Percentiles rank a stretch among this genome's conserved stretches.
These are phyloP conservation scores for Noccaea bulbosa DNA, from an alignment of 345 rosid genomes.

Conservation along the genomic window DNA sequence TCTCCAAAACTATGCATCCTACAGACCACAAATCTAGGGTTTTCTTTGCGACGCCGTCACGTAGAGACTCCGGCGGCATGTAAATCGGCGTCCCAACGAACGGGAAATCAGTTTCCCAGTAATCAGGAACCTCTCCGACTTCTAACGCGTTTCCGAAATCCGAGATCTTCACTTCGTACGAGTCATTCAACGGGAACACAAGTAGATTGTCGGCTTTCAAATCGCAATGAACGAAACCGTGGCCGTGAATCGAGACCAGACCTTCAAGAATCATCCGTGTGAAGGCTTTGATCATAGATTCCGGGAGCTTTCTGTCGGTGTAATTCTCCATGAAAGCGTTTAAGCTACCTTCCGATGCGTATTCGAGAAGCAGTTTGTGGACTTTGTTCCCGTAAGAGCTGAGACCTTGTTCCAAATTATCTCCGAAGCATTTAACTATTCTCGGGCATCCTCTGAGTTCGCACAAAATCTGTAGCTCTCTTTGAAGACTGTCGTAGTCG, in stretches of 20 bases:
- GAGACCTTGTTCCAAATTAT: background rate
- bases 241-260: background rate
- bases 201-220: background rate
- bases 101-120: background rate
- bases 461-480: background rate
- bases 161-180: background rate
- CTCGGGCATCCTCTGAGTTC: background rate
- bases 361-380: background rate
- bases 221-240: conserved; percentile 1
- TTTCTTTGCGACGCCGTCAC: background rate
- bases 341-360: background rate
- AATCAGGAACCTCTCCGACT: background rate
- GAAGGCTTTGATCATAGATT: background rate
- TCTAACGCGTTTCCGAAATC: conserved; percentile 7
- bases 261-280: background rate
- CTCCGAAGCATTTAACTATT: background rate
- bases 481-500: background rate
- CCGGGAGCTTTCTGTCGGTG: background rate
- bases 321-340: background rate
- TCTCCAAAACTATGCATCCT: conserved; percentile 18
- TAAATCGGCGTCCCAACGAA: background rate
- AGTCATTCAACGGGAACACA: background rate
- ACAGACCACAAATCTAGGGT: conserved; percentile 21
- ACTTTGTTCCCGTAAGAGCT: background rate
- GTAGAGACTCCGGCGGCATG: conserved; percentile 15